Percentiles rank a stretch among this genome's conserved stretches.
These are phyloP conservation scores for Penicillium nucicola DNA, from an alignment of 495 filamentous ascomycete genomes.

Conservation along the genomic window DNA sequence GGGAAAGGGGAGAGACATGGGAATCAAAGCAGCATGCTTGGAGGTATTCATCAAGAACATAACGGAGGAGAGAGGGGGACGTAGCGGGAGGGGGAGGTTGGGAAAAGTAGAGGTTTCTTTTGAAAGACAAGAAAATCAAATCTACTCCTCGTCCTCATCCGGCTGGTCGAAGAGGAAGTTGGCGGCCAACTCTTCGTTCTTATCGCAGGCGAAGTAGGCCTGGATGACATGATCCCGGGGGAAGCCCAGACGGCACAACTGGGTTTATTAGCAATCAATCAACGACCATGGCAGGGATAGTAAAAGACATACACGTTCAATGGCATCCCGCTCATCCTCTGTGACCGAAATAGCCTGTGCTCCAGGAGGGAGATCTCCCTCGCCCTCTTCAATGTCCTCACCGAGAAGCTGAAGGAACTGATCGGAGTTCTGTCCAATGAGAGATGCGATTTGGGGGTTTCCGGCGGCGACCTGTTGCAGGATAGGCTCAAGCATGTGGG, in stretches of 20 bases:
- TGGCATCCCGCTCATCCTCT: conserved; percentile 92
- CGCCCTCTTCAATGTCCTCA: conserved; percentile 67
- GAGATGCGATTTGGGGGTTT: conserved; percentile 87
- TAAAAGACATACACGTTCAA: conserved; percentile 72
- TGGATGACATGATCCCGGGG: conserved; percentile 91
- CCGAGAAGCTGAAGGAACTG: conserved; percentile 86
- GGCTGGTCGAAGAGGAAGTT: conserved; percentile 98
- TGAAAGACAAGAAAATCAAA: conserved; percentile 10
- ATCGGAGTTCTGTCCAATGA: conserved; percentile 87
- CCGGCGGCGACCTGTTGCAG: conserved; percentile 93
- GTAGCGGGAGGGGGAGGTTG: conserved; percentile 1
- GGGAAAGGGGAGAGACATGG: conserved; percentile 6
- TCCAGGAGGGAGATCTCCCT: conserved; percentile 78
- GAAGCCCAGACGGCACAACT: conserved; percentile 91
- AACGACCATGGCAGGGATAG: not conserved
- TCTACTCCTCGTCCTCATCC: conserved; percentile 71
- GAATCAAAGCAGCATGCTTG: conserved; percentile 27
- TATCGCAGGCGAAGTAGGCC: conserved; percentile 98
- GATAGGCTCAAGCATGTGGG: conserved; percentile 97
- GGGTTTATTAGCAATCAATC: conserved; percentile 28
- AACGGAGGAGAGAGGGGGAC: conserved; percentile 16
- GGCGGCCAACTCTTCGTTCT: conserved; percentile 96
- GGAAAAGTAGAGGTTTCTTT: conserved; percentile 14
- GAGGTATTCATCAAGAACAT: conserved; percentile 26
- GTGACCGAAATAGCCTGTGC: conserved; percentile 88